phyloP scores from a whole-genome alignment of 208 protist species.

The Leptomonas pyrrhocoris region DNA sequence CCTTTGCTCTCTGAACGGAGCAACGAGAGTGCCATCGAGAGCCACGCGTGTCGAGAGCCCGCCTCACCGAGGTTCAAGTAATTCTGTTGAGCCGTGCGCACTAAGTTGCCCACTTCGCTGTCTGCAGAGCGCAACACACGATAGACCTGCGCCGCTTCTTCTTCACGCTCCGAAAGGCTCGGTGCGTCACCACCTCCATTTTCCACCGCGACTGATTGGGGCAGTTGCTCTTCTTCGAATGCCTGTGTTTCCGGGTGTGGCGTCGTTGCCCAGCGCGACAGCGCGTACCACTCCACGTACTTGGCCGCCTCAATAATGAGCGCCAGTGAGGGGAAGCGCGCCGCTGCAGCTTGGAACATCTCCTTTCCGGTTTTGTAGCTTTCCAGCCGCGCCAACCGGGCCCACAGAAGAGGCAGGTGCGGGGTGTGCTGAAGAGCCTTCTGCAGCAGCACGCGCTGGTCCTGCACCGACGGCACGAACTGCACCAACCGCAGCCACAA shows the following conservation, averaged over 20 bases:
- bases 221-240: too few species aligned
- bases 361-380: constrained; percentile 57
- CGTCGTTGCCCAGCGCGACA: constrained; percentile 32
- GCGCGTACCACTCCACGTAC: constrained; percentile 71
- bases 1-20: constrained; percentile 6
- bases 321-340: constrained; percentile 63
- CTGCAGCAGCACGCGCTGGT: constrained; percentile 68
- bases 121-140: constrained; percentile 1
- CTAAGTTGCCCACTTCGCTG: constrained; percentile 29
- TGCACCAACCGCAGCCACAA: constrained; percentile 77
- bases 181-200: too few species aligned
- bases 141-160: not conserved
- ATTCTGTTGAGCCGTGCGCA: constrained; percentile 34
- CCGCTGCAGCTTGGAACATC: constrained; percentile 68
- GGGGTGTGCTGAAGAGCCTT: constrained; percentile 65
- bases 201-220: too few species aligned
- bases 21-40: constrained; percentile 33
- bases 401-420: constrained; percentile 71
- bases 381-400: constrained; percentile 67
- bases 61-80: constrained; percentile 42
- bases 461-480: constrained; percentile 40
- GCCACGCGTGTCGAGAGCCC: constrained; percentile 35
- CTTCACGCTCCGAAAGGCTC: not conserved
- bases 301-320: constrained; percentile 80
- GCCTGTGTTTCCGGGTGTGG: too few species aligned